These are phyloP conservation scores for Phytophthora sp. DNA, from an alignment of 352 stramenopile species.

Conservation along the genomic window DNA sequence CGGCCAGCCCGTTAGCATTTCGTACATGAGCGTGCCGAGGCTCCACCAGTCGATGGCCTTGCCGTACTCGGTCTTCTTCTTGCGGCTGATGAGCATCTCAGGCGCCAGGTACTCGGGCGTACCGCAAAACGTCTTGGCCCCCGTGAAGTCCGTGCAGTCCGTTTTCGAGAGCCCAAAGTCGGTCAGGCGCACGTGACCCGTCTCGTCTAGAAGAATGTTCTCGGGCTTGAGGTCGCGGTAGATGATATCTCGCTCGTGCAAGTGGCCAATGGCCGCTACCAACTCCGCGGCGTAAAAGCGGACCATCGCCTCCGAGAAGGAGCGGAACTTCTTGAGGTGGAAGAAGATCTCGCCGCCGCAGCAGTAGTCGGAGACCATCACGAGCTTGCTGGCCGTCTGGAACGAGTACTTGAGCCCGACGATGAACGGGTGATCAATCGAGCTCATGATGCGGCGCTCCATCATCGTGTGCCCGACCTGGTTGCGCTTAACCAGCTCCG, in stretches of 20 bases:
- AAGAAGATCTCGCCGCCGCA: slow-evolving; percentile 93
- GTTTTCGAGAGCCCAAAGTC: slow-evolving; percentile 95
- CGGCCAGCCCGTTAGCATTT: slow-evolving; percentile 95
- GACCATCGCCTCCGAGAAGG: slow-evolving; percentile 90
- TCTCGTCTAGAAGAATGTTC: slow-evolving; percentile 94
- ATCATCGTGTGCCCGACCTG: slow-evolving; percentile 91
- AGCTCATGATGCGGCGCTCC: slow-evolving; percentile 88
- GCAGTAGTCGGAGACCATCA: slow-evolving; percentile 93
- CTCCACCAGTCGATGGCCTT: slow-evolving; percentile 95
- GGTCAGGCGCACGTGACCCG: slow-evolving; percentile 92
- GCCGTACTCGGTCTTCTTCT: slow-evolving; percentile 91
- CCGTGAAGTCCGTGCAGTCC: slow-evolving; percentile 74
- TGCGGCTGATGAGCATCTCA: slow-evolving; percentile 90
- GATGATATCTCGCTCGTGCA: slow-evolving; percentile 93
- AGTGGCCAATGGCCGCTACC: slow-evolving; percentile 85
- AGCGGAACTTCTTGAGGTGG: slow-evolving; percentile 91
- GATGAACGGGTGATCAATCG: slow-evolving; percentile 96
- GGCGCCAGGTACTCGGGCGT: slow-evolving; percentile 89
- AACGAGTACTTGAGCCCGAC: slow-evolving; percentile 94
- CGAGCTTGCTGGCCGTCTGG: slow-evolving; percentile 91
- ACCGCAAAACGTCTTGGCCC: slow-evolving; percentile 89
- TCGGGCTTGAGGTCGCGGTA: slow-evolving; percentile 94
- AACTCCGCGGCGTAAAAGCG: slow-evolving; percentile 96
- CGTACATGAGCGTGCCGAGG: slow-evolving; percentile 93
- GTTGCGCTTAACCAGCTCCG: slow-evolving; percentile 88